Base-by-base conservation (phyloP, 2,329 filamentous ascomycete genomes). In the Fusarium sp. region DNA sequence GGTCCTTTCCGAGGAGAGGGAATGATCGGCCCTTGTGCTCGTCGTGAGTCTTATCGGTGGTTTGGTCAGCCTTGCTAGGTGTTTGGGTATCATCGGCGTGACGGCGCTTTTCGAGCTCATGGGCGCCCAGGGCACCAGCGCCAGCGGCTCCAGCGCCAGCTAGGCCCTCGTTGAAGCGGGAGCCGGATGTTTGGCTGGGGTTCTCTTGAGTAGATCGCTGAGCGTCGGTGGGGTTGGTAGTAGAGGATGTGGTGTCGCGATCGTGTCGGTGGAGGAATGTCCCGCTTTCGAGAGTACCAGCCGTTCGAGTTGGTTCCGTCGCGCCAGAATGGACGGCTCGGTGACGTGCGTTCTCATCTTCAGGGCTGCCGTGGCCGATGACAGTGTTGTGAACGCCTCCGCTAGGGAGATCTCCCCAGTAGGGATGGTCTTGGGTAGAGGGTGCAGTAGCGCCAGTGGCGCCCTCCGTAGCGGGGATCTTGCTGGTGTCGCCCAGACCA, bases 391-490 rank as follows among this genome's bases (percentile, higher is more conserved):
- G 66, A 11, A 69, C 65, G 15, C 66, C 66, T 18, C 28, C 65
- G 18, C 63, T 59, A 7, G 74, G 60, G 5, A 77, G 51, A 6
- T 74, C 67, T 9, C 75, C 75, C 75, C 75, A 77, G 42, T 77
- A 77, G 2, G 75, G 75, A 41, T 72, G 54, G 20, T 73, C 66
- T 22, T 66, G 18, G 6, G 69, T 36, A 11, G 66, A 45, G 36
- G 69, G 33, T 5, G 28, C 69, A 56, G 41, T 17, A 38, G 61
- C 26, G n/a, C 49, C 48, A 42, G 42, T 45, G 11, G 54, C 11
- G 6, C 26, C 24, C 36, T 73, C 45, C 7, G 36, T 61, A 8
- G 55, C 52, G 12, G 44, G 26, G 12, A 59, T 28, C 33, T 59
- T 63, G 41, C 20, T 47, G 5, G 26, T 39, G 11, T 58, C 52